phyloP scores from a whole-genome alignment of 2,329 filamentous ascomycete species.

The Penicillium sp. region DNA sequence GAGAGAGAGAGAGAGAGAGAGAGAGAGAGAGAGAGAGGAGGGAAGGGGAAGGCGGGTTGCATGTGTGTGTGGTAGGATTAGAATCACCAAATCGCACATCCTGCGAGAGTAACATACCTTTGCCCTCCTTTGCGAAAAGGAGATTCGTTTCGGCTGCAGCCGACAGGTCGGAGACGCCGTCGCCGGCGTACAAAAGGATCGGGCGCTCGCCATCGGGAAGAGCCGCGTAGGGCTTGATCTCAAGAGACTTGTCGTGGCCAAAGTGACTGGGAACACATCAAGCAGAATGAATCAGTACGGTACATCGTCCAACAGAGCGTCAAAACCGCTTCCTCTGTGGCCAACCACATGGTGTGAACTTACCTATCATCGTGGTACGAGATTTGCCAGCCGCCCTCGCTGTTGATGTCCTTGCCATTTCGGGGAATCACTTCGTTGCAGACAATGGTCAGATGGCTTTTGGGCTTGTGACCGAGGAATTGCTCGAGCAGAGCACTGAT shows the following conservation, averaged over 20 bases:
- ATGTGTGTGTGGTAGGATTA: no score
- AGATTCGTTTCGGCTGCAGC: conserved; percentile 89
- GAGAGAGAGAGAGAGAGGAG: no score
- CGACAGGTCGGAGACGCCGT: conserved; percentile 87
- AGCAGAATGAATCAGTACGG: not conserved
- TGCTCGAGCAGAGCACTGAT: conserved; percentile 77
- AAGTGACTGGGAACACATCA: conserved; percentile 53
- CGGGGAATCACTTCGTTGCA: conserved; percentile 70
- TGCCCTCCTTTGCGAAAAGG: conserved; percentile 85
- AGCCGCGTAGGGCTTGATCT: conserved; percentile 73
- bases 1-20: no score
- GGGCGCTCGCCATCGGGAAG: conserved; percentile 65
- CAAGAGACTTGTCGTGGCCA: conserved; percentile 94
- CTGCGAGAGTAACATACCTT: conserved; percentile 50
- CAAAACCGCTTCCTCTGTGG: no score
- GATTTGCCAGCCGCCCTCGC: conserved; percentile 80
- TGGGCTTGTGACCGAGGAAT: conserved; percentile 70
- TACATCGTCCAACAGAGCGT: no score
- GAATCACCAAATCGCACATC: no score
- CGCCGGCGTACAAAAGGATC: conserved; percentile 87
- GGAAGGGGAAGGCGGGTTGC: no score
- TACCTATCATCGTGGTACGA: conserved; percentile 79
- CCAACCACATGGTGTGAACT: conserved; percentile 13
- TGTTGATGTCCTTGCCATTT: conserved; percentile 67
- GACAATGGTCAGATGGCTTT: conserved; percentile 72